Conservation (phyloP, 768 basidiomycete species). For the Strobilomyces dryophilus region DNA sequence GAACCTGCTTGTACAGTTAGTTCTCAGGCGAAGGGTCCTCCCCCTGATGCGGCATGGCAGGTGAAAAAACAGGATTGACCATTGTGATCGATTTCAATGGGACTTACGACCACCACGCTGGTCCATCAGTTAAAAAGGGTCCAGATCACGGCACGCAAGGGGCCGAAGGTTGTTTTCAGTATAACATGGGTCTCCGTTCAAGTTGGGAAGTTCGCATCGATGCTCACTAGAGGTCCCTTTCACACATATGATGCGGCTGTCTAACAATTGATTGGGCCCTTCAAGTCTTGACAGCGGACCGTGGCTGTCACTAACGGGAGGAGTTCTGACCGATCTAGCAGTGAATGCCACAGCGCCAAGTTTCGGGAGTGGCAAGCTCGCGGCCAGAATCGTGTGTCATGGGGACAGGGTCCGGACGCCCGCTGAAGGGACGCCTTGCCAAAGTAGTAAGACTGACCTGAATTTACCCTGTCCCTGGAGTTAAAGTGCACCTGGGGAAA, state of each 20-base stretch:
- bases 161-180: neutral
- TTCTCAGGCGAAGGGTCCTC: constrained; percentile 13
- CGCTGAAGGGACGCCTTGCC: neutral
- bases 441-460: constrained; percentile 14
- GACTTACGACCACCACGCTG: neutral
- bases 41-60: constrained; percentile 7
- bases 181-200: neutral
- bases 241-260: neutral
- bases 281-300: neutral
- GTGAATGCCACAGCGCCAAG: neutral
- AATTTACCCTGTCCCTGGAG: constrained; percentile 24
- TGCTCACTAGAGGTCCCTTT: neutral
- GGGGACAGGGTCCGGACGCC: neutral
- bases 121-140: neutral
- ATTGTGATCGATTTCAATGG: neutral
- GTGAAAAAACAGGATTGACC: neutral
- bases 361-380: neutral
- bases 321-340: neutral
- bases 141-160: constrained; percentile 1
- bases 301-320: neutral
- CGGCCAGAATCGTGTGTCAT: neutral
- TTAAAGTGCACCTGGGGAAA: constrained; percentile 12
- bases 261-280: neutral
- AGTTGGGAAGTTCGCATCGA: neutral
- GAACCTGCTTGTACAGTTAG: constrained; percentile 1